Evolutionary conservation across 768 basidiomycete species (phyloP), one percentile per base, ranked within the genome.

Genomic region (Phaffia tasmanica): DNA sequence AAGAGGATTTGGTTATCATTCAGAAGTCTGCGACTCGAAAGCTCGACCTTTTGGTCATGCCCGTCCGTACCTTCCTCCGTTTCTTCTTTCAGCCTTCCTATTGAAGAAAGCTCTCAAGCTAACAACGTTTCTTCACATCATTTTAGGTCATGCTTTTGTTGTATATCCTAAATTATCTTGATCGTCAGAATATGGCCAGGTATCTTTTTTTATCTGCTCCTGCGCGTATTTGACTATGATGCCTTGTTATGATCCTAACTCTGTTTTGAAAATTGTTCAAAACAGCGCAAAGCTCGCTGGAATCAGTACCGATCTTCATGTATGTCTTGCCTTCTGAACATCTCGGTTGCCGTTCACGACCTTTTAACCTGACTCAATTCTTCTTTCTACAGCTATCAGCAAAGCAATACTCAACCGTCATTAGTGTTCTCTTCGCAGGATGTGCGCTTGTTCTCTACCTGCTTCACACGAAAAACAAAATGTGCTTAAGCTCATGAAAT

Each of bases 1-100:
- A 65, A 4, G 74, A 73, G 27, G 73, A 75, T 67, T 70, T 70
- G 25, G 69, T 50, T 1, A 64, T 19, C 3, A 58, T 74, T 35
- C 70, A 72, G 57, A 73, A 71, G 62, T 63, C 42, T 4, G 64
- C 70, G 1, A 74, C 72, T 19, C 30, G 69, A 50, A 74, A 74
- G 64, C 63, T 76, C 49, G 75, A 74, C 61, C 62, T 72, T 25
- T 61, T 72, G 7, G 64, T 75, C n/a, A 73, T 75, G 73, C 74
- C 23, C 35, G 42, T 15, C 11, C 46, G 46, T 23, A 65, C 46
- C 11, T 48, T 15, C 23, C 42, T 18, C 25, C 30, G 53, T 57
- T 5, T 30, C 29, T 25, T 32, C 25, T 11, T 25, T 16, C 21
- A 70, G 71, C 62, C 70, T 72, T 47, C 29, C 61, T 1, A 25